Percentiles rank a stretch among this genome's conserved stretches.
Conservation (phyloP, 345 rosid genomes). For the Trapa bicornis region DNA sequence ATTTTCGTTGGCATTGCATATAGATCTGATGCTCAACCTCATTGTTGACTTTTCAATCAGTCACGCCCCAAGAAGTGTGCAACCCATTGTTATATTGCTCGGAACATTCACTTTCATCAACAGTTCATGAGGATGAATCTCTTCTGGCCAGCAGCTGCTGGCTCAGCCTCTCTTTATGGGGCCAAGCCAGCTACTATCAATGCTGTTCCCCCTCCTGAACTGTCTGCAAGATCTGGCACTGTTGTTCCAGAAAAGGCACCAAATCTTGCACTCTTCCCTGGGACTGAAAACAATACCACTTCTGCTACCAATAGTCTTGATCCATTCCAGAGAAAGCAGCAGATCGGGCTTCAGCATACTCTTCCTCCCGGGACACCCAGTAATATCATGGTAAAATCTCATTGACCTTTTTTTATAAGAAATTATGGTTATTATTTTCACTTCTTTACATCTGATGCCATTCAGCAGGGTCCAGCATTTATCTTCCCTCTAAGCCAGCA, state of each 20-base stretch:
- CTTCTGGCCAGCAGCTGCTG: constrained; percentile 82
- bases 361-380: constrained; percentile 64
- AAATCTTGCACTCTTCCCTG: constrained; percentile 27
- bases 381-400: constrained; percentile 54
- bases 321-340: constrained; percentile 59
- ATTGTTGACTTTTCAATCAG: constrained; percentile 58
- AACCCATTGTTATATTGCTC: constrained; percentile 86
- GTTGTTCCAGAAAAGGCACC: constrained; percentile 50
- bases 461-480: constrained; percentile 76
- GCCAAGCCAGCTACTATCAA: constrained; percentile 65
- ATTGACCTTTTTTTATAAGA: neutral
- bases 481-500: constrained; percentile 87
- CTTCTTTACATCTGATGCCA: constrained; percentile 2
- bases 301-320: constrained; percentile 45
- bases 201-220: constrained; percentile 61
- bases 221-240: constrained; percentile 47
- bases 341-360: constrained; percentile 71
- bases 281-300: constrained; percentile 38
- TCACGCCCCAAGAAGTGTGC: constrained; percentile 88
- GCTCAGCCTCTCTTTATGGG: constrained; percentile 66
- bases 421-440: neutral
- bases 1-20: neutral
- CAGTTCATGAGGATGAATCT: constrained; percentile 73
- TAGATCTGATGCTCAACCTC: constrained; percentile 39
- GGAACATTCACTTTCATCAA: constrained; percentile 59